Evolutionary conservation across 768 basidiomycete species (phyloP), one percentile per base, ranked within the genome.

Genomic region (Suillus paluster): DNA sequence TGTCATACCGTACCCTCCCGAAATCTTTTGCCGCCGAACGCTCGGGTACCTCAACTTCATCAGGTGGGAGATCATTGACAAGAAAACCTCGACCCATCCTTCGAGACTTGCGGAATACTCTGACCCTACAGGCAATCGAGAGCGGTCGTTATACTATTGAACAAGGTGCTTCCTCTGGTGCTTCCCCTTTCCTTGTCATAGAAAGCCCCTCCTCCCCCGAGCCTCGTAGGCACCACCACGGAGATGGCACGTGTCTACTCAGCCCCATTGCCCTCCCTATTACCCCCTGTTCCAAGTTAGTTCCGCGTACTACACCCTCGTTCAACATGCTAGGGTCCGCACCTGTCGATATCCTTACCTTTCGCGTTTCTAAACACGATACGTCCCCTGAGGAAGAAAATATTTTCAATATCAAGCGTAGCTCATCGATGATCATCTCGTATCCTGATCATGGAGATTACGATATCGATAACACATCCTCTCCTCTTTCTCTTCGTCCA

Each of bases 31-130:
- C 53, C 9, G 17, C 38, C 53, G 17, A 38, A 25, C 23, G 25
- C 54, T 27, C 17, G 39, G 17, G 38, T 21, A 19, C 25, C 23
- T 10, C 38, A 39, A 38, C 38, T 19, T 12, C 38, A 25, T 27
- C 54, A 39, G 5, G 25, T 19, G 23, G 38, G 44, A 59, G 23
- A 30, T 33, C 49, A 14, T 30, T 7, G 23, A 21, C 27, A 23
- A 62, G 27, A 44, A 62, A 59, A 52, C 0, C 60, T 3, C 59
- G 63, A 12, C 72, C 67, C 12, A 50, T 66, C 6, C 61, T 73
- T 14, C 64, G 42, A 33, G 64, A 68, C 44, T 45, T 74, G 33
- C 67, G 69, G 66, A 48, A 57, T 54, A 44, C 63, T 27, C 33
- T 61, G 21, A 25, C 45, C 9, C 19, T 56, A 10, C 71, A 64